Percentiles rank a stretch among this genome's conserved stretches.
Evolutionary conservation across 176 grass and related monocot genomes (phyloP).

Genomic region (Musa beccarii): DNA sequence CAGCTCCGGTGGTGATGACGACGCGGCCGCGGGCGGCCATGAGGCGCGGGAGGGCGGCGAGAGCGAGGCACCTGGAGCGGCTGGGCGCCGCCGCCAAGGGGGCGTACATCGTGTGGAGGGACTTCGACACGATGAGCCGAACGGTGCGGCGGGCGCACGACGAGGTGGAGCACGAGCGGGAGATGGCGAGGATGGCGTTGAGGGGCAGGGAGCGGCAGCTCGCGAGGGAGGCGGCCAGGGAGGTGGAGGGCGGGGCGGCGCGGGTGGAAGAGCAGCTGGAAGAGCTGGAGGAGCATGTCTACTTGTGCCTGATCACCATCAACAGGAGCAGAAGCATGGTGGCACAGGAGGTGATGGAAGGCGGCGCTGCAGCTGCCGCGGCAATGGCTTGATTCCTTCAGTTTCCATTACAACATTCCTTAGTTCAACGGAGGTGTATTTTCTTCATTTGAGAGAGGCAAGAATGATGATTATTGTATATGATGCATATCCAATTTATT

Average conservation of each 20-base stretch:
- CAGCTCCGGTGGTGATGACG: neutral
- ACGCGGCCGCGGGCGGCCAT: neutral
- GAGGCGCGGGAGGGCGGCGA: conserved; percentile 3
- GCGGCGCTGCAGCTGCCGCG: neutral
- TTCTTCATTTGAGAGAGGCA: no score
- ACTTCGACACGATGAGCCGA: conserved; percentile 75
- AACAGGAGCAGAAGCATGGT: conserved; percentile 68
- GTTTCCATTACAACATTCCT: no score
- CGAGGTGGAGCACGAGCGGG: conserved; percentile 80
- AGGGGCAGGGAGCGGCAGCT: conserved; percentile 6
- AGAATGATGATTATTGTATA: no score
- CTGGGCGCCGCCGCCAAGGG: conserved; percentile 50
- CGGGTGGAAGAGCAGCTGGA: conserved; percentile 45
- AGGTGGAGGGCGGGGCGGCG: conserved; percentile 38
- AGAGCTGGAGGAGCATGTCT: conserved; percentile 88
- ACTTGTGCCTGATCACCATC: conserved; percentile 76
- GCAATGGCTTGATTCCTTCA: neutral
- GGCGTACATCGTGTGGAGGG: conserved; percentile 66
- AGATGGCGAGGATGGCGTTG: conserved; percentile 52
- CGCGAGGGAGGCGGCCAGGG: conserved; percentile 13
- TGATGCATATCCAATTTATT: no score
- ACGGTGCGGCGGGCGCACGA: conserved; percentile 70
- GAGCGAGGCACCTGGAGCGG: neutral
- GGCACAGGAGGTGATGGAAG: neutral
- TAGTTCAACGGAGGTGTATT: no score